phyloP scores from a whole-genome alignment of 75 land plant genomes.

The Sequoiadendron giganteum region DNA sequence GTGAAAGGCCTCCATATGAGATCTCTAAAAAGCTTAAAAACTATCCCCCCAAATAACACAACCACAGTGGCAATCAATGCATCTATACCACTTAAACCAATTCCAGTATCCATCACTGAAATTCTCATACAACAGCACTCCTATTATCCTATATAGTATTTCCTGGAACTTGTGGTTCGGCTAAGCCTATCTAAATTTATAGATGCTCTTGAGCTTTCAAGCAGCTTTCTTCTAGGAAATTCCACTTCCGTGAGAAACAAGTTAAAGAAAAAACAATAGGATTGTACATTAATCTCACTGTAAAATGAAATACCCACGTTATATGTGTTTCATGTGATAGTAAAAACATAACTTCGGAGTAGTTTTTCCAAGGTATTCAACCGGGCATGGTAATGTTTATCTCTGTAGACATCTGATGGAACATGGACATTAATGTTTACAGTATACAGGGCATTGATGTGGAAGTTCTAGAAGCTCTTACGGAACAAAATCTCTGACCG shows the following conservation, averaged over 20 bases:
- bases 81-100: neutral
- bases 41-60: neutral
- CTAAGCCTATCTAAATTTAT: neutral
- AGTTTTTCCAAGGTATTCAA: too few species aligned
- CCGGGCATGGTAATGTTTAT: too few species aligned
- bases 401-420: too few species aligned
- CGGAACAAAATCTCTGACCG: neutral
- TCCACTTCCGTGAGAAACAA: neutral
- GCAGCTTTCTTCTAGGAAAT: neutral
- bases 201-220: neutral
- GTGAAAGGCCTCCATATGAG: slow-evolving; percentile 21
- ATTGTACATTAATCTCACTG: neutral
- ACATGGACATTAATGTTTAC: too few species aligned
- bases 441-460: neutral
- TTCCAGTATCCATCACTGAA: neutral
- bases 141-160: neutral
- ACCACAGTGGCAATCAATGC: neutral
- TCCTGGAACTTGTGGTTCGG: neutral
- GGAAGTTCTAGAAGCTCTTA: neutral
- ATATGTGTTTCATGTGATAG: too few species aligned
- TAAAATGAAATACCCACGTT: too few species aligned
- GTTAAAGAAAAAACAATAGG: too few species aligned
- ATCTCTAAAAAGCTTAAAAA: neutral
- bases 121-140: neutral
- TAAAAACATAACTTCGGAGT: too few species aligned